Conservation (phyloP, 2,329 filamentous ascomycete species). For the Thermoascus crustaceus region DNA sequence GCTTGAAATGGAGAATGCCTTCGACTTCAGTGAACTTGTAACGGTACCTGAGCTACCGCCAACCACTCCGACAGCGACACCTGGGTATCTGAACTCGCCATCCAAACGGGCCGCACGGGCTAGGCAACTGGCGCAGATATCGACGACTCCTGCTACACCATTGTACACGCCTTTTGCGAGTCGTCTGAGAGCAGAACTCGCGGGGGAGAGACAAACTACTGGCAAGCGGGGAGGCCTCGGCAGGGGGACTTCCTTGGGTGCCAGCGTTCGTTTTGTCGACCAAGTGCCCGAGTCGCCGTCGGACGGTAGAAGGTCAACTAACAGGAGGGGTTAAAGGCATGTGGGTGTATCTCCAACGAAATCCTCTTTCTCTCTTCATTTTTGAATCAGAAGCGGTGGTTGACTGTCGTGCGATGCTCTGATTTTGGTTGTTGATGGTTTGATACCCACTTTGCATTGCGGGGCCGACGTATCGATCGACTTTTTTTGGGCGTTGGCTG, state of each 20-base stretch:
- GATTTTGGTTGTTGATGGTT: constrained; percentile 3
- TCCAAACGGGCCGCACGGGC: constrained; percentile 39
- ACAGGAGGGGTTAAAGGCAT: constrained; percentile 20
- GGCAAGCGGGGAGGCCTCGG: constrained; percentile 12
- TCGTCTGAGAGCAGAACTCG: constrained; percentile 23
- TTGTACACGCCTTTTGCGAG: constrained; percentile 37
- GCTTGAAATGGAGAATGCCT: constrained; percentile 28
- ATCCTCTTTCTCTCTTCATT: background rate
- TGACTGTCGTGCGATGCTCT: background rate
- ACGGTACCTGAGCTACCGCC: constrained; percentile 23
- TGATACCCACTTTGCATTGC: background rate
- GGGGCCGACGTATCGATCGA: constrained; percentile 1
- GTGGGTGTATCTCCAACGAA: background rate
- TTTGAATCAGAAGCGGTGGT: background rate
- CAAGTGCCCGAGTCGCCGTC: constrained; percentile 34
- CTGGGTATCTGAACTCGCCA: constrained; percentile 38
- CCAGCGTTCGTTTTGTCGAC: constrained; percentile 34
- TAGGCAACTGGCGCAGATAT: constrained; percentile 32
- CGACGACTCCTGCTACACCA: constrained; percentile 39
- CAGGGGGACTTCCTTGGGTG: constrained; percentile 16
- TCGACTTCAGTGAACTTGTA: constrained; percentile 30
- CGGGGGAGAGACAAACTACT: constrained; percentile 11
- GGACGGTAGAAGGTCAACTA: constrained; percentile 29
- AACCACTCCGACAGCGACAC: constrained; percentile 32
- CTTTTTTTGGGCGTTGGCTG: background rate